phyloP scores from a whole-genome alignment of 352 stramenopile genomes.

The Phytophthora multivora region DNA sequence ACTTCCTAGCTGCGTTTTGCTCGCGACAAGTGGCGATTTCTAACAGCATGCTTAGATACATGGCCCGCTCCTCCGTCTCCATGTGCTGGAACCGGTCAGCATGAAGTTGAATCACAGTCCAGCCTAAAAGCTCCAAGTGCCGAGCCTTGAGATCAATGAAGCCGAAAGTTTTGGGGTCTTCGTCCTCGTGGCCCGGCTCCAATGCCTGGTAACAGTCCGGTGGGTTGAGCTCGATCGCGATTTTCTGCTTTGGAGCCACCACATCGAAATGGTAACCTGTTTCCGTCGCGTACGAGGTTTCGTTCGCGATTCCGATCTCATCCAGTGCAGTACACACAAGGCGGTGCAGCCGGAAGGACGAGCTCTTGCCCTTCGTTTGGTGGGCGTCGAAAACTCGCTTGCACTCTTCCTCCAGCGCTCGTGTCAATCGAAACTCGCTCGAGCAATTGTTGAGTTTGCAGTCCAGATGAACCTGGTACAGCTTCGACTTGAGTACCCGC shows the following conservation, averaged over 20 bases:
- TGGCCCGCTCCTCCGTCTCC: constrained; percentile 48
- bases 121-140: constrained; percentile 65
- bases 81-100: constrained; percentile 61
- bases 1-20: constrained; percentile 22
- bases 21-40: constrained; percentile 59
- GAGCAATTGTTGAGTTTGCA: constrained; percentile 42
- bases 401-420: constrained; percentile 39
- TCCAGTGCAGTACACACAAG: constrained; percentile 60
- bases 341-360: constrained; percentile 64
- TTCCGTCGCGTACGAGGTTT: constrained; percentile 31
- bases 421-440: constrained; percentile 40
- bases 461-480: constrained; percentile 76
- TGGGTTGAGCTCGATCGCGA: constrained; percentile 72
- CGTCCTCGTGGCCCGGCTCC: constrained; percentile 36
- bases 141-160: constrained; percentile 71
- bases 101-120: constrained; percentile 72
- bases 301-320: constrained; percentile 54
- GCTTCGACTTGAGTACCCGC: constrained; percentile 44
- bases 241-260: constrained; percentile 50
- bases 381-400: constrained; percentile 48
- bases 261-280: constrained; percentile 65
- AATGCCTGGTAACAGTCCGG: constrained; percentile 55
- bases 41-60: constrained; percentile 71
- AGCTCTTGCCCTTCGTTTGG: constrained; percentile 56
- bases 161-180: constrained; percentile 49